Conservation (phyloP, 2,329 filamentous ascomycete genomes). For the Neonectria hederae region DNA sequence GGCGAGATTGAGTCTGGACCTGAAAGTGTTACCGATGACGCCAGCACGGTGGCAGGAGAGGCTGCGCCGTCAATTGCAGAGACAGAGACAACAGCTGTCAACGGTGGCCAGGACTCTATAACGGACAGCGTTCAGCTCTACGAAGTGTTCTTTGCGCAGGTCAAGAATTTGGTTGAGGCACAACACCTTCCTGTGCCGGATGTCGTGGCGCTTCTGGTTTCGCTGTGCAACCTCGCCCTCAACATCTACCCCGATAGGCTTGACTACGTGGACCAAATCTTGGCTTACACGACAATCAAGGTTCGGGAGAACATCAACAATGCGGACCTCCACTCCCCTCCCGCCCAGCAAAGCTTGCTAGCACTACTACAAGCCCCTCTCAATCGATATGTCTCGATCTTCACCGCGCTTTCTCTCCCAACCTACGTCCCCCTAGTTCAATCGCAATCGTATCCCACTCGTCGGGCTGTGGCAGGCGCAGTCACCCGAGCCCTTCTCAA, state of each 20-base stretch:
- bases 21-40: conserved; percentile 43
- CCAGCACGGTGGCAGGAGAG: conserved; percentile 45
- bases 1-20: conserved; percentile 20
- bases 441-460: conserved; percentile 90
- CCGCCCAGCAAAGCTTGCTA: conserved; percentile 88
- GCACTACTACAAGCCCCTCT: conserved; percentile 91
- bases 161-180: conserved; percentile 90
- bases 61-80: conserved; percentile 55
- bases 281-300: conserved; percentile 88
- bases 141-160: conserved; percentile 96
- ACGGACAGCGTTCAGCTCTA: conserved; percentile 86
- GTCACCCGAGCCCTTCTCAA: conserved; percentile 84
- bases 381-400: conserved; percentile 89
- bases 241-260: conserved; percentile 94
- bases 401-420: conserved; percentile 93
- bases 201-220: conserved; percentile 93
- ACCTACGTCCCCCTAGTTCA: conserved; percentile 91
- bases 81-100: conserved; percentile 58
- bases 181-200: conserved; percentile 94
- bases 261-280: conserved; percentile 94
- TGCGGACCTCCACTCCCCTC: conserved; percentile 89
- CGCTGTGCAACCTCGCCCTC: conserved; percentile 88
- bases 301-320: conserved; percentile 91
- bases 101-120: conserved; percentile 53
- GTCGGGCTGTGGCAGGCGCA: conserved; percentile 89